Evolutionary conservation across 306 rosid genomes (phyloP), one percentile per base, ranked within the genome.

Genomic region (Quercus agrifolia): DNA sequence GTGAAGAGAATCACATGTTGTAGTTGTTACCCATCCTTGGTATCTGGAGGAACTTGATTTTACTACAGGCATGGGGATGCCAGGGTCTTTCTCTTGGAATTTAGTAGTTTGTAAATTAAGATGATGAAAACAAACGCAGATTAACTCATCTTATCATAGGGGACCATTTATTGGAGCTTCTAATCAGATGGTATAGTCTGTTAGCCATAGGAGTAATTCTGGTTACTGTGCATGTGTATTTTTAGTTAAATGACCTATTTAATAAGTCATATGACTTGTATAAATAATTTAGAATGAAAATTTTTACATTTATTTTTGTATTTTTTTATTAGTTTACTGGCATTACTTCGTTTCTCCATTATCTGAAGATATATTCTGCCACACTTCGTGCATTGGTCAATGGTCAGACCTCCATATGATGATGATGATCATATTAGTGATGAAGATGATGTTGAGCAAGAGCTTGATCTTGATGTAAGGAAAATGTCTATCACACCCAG

Each of bases 341-440:
- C 82, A 5, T 56, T 61, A 18, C 38, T 27, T 67, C 28, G 25
- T 57, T 74, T 79, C 30, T 59, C 23, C 30, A 67, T 67, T 38
- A 19, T 75, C 46, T 83, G 59, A 81, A 92, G 97, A 28, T 87
- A 81, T 80, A 59, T 95, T 54, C 85, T 82, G 74, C 94, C 88
- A n/a, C 74, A 89, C 66, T 95, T 85, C 59, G 71, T 86, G 41
- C 90, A 84, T 76, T 95, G 98, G 99, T 92, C 98, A 41, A 90
- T 83, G 87, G 91, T 95, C 75, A 86, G 75, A 79, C 89, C 90
- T 74, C 77, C 88, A 0, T 89, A 83, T 21, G 90, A 88, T 35
- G 61, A 79, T 0, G 84, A 46, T 46, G 88, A 85, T 35, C 85
- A n/a, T 38, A 85, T 82, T 76, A 88, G 89, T 7, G 85, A 91